phyloP scores from a whole-genome alignment of 2,329 filamentous ascomycete species.

The Reticulascus tulasneorum region DNA sequence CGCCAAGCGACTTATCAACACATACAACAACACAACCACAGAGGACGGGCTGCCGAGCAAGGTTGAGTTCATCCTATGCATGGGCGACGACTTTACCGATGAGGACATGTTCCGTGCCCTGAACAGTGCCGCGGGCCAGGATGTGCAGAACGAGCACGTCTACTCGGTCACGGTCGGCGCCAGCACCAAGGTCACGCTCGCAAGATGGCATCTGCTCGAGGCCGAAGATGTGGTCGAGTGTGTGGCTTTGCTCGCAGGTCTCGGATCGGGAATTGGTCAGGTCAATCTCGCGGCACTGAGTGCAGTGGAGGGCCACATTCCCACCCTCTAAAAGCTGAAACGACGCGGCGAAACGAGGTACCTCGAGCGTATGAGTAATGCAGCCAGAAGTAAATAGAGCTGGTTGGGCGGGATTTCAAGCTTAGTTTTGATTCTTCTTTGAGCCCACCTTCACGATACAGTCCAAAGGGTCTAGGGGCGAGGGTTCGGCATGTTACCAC shows the following conservation, averaged over 20 bases:
- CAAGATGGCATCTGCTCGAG: conserved; percentile 85
- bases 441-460: no score
- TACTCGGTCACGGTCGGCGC: conserved; percentile 92
- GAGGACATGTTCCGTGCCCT: conserved; percentile 94
- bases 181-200: conserved; percentile 86
- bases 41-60: conserved; percentile 42
- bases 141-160: conserved; percentile 60
- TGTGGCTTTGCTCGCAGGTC: conserved; percentile 51
- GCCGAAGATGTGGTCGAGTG: conserved; percentile 80
- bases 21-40: conserved; percentile 56
- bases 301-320: conserved; percentile 49
- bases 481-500: no score
- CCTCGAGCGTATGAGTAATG: no score
- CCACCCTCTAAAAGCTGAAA: conserved; percentile 20
- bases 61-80: conserved; percentile 83
- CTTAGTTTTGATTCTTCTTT: no score
- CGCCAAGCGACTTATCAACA: conserved; percentile 73
- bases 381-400: no score
- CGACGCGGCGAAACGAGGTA: no score
- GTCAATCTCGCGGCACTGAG: conserved; percentile 55
- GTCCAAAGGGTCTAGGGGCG: no score
- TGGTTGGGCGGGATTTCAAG: no score
- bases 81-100: conserved; percentile 95
- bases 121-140: conserved; percentile 51
- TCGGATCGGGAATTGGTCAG: conserved; percentile 40